Evolutionary conservation across 176 grass and related monocot genomes (phyloP).

Genomic region (Paspalum vaginatum): DNA sequence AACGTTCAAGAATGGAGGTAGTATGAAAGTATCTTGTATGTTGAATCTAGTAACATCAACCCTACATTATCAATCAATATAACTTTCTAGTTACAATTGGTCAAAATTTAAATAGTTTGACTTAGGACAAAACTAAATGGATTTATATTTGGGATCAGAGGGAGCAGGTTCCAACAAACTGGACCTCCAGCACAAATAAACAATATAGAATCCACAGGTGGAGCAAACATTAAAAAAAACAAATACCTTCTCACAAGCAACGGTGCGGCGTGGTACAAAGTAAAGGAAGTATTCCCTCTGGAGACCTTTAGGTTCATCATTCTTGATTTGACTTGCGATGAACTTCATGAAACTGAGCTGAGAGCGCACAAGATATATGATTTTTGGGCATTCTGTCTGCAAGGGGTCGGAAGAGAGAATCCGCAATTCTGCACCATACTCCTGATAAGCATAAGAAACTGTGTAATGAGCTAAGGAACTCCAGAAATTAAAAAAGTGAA

Average conservation of each 20-base stretch:
- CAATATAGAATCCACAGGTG: slow-evolving; percentile 1
- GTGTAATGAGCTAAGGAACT: slow-evolving; percentile 33
- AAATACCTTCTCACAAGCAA: slow-evolving; percentile 67
- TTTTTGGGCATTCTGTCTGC: slow-evolving; percentile 71
- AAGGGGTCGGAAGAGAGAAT: slow-evolving; percentile 62
- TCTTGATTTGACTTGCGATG: slow-evolving; percentile 63
- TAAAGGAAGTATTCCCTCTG: slow-evolving; percentile 91
- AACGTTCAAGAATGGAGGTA: no score
- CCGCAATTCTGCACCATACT: slow-evolving; percentile 65
- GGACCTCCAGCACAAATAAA: not conserved
- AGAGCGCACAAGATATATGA: slow-evolving; percentile 68
- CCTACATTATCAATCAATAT: no score
- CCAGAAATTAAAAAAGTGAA: not conserved
- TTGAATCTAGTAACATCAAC: no score
- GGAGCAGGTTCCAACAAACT: not conserved
- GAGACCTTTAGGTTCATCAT: slow-evolving; percentile 64
- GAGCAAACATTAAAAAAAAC: not conserved
- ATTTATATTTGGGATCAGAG: no score
- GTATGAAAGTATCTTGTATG: no score
- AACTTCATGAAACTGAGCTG: slow-evolving; percentile 72
- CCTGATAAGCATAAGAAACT: slow-evolving; percentile 50
- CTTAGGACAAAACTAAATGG: no score
- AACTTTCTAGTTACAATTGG: no score
- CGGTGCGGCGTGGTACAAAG: slow-evolving; percentile 73
- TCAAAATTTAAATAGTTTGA: no score